Percentiles rank a stretch among this genome's conserved stretches.
phyloP scores from a whole-genome alignment of 2,329 filamentous ascomycete species.

The Ceratocystis cubensis region DNA sequence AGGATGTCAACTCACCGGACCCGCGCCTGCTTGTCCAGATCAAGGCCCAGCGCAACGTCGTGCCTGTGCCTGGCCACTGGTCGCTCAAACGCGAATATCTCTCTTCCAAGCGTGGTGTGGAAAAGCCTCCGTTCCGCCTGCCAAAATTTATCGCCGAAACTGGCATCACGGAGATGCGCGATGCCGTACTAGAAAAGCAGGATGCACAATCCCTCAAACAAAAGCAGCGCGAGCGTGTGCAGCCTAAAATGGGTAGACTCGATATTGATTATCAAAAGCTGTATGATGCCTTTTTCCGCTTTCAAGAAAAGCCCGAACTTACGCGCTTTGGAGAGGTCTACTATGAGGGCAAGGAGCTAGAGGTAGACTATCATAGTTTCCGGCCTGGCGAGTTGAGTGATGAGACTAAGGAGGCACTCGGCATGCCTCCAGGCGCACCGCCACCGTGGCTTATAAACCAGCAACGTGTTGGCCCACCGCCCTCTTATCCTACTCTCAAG shows the following conservation, averaged over 20 bases:
- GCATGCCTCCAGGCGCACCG: slow-evolving; percentile 82
- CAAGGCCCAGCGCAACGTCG: slow-evolving; percentile 88
- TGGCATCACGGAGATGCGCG: slow-evolving; percentile 94
- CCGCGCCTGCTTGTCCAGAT: slow-evolving; percentile 83
- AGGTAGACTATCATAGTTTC: slow-evolving; percentile 84
- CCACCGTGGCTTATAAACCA: slow-evolving; percentile 97
- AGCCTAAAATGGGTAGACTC: slow-evolving; percentile 90
- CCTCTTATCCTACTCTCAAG: slow-evolving; percentile 89
- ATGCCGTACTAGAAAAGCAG: slow-evolving; percentile 91
- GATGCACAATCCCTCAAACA: slow-evolving; percentile 85
- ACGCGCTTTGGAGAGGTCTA: slow-evolving; percentile 98
- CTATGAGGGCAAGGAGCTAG: slow-evolving; percentile 96
- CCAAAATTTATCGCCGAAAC: slow-evolving; percentile 97
- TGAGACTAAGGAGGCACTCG: slow-evolving; percentile 78
- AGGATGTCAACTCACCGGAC: slow-evolving; percentile 82
- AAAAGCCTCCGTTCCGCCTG: slow-evolving; percentile 84
- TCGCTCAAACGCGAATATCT: slow-evolving; percentile 92
- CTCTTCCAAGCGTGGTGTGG: slow-evolving; percentile 90
- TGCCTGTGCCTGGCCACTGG: slow-evolving; percentile 91
- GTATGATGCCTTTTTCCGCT: slow-evolving; percentile 96
- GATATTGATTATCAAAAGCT: slow-evolving; percentile 98
- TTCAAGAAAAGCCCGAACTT: slow-evolving; percentile 88
- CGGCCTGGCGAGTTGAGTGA: slow-evolving; percentile 84
- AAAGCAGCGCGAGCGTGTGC: slow-evolving; percentile 86
- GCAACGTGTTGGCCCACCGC: slow-evolving; percentile 83